Percentiles rank a stretch among this genome's conserved stretches.
Conservation (phyloP, 2,329 filamentous ascomycete genomes). For the Lecanicillium sp. region DNA sequence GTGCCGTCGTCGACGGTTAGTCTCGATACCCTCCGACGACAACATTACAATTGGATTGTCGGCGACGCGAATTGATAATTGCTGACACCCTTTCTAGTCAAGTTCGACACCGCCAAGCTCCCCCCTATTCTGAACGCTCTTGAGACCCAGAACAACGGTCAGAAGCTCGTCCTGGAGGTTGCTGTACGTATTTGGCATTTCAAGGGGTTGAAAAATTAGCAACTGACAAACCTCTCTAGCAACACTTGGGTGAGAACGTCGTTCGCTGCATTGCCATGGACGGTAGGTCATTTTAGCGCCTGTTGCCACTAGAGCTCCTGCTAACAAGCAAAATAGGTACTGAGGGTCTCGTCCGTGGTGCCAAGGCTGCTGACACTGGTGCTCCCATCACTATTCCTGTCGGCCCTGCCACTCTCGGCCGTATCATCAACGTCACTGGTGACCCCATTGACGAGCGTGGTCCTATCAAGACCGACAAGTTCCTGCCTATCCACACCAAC, state of each 20-base stretch:
- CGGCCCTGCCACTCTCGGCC: slow-evolving; percentile 86
- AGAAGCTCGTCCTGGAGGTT: slow-evolving; percentile 95
- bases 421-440: slow-evolving; percentile 99
- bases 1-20: slow-evolving; percentile 98
- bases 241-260: slow-evolving; percentile 99
- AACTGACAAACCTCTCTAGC: slow-evolving; percentile 52
- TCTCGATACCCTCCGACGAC: slow-evolving; percentile 23
- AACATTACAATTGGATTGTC: slow-evolving; percentile 12
- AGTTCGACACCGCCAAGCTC: slow-evolving; percentile 91
- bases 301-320: not conserved
- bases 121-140: slow-evolving; percentile 97
- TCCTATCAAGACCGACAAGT: slow-evolving; percentile 90
- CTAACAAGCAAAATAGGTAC: slow-evolving; percentile 59
- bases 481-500: slow-evolving; percentile 86
- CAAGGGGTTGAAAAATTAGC: slow-evolving; percentile 7
- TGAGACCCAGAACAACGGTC: slow-evolving; percentile 80
- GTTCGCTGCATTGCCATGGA: slow-evolving; percentile 99
- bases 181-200: slow-evolving; percentile 57
- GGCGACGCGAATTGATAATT: slow-evolving; percentile 14
- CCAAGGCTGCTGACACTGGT: slow-evolving; percentile 80
- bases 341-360: slow-evolving; percentile 96
- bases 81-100: slow-evolving; percentile 57
- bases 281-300: slow-evolving; percentile 54
- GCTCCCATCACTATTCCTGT: slow-evolving; percentile 94
- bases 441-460: slow-evolving; percentile 99